A percentile compares a stretch with the other conserved stretches of the same genome.
Evolutionary conservation across 257 asterid species (phyloP).

Genomic region (Jasminum sambac): DNA sequence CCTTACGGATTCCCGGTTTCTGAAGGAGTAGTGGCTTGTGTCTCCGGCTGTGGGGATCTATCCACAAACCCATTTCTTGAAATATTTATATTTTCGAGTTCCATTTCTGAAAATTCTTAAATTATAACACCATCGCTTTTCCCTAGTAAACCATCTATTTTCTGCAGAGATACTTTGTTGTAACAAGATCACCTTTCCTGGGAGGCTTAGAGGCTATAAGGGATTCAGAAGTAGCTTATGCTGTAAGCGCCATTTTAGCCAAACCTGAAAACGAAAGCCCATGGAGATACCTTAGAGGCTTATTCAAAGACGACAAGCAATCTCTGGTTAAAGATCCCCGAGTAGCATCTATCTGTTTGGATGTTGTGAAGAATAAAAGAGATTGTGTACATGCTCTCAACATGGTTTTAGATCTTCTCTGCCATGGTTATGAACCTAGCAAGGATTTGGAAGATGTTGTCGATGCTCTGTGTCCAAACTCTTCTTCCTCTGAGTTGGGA

Average conservation of each 20-base stretch:
- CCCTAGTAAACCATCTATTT: not conserved
- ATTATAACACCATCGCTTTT: too few species aligned
- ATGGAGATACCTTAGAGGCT: slow-evolving; percentile 97
- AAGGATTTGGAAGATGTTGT: not conserved
- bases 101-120: too few species aligned
- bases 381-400: slow-evolving; percentile 62
- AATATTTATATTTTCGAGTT: too few species aligned
- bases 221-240: slow-evolving; percentile 76
- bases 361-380: slow-evolving; percentile 45
- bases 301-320: slow-evolving; percentile 46
- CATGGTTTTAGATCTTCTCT: slow-evolving; percentile 77
- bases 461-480: not conserved
- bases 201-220: slow-evolving; percentile 69
- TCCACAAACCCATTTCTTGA: too few species aligned
- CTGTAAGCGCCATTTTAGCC: slow-evolving; percentile 62
- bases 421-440: slow-evolving; percentile 37
- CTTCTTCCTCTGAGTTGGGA: not conserved
- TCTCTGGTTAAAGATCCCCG: slow-evolving; percentile 60
- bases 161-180: slow-evolving; percentile 74
- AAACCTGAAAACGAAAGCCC: slow-evolving; percentile 88
- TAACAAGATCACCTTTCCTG: slow-evolving; percentile 75
- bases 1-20: too few species aligned
- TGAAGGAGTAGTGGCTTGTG: too few species aligned
- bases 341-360: slow-evolving; percentile 62
- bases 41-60: too few species aligned